These are phyloP conservation scores for Curvularia lunata DNA, from an alignment of 2,329 filamentous ascomycete genomes.

Conservation along the genomic window DNA sequence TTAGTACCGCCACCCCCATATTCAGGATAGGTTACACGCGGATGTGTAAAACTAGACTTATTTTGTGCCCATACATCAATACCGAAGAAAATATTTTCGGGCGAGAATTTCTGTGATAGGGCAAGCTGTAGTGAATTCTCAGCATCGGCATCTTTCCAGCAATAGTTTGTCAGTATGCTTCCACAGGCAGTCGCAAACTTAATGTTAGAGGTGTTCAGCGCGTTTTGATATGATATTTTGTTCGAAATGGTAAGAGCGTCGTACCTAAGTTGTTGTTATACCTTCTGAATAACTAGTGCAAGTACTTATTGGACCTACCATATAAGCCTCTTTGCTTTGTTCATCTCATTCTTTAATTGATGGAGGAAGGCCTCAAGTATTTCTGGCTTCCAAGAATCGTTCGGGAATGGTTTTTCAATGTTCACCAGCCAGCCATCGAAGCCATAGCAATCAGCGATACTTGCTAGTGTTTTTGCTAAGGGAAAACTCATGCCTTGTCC, in stretches of 20 bases:
- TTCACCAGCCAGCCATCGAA: constrained; percentile 59
- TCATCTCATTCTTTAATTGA: constrained; percentile 45
- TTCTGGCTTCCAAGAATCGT: constrained; percentile 37
- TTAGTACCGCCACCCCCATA: constrained; percentile 52
- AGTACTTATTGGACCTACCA: constrained; percentile 43
- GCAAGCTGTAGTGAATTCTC: constrained; percentile 35
- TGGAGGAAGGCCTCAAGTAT: constrained; percentile 48
- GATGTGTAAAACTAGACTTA: constrained; percentile 32
- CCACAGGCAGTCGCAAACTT: constrained; percentile 49
- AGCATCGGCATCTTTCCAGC: constrained; percentile 47
- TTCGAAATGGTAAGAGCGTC: constrained; percentile 54
- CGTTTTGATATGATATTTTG: constrained; percentile 54
- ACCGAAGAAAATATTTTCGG: constrained; percentile 49
- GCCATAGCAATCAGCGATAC: constrained; percentile 50
- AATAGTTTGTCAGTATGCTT: constrained; percentile 55
- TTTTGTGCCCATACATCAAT: constrained; percentile 58
- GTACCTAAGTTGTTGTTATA: constrained; percentile 46
- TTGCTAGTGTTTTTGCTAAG: constrained; percentile 48
- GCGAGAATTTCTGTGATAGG: constrained; percentile 29
- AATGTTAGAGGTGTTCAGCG: constrained; percentile 50
- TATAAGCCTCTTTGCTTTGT: constrained; percentile 42
- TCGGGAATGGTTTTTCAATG: constrained; percentile 53
- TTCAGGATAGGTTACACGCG: constrained; percentile 48
- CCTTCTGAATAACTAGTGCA: neutral
- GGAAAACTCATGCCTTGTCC: constrained; percentile 35